Base-by-base conservation (phyloP, 768 basidiomycete species). In the Hericium erinaceus region DNA sequence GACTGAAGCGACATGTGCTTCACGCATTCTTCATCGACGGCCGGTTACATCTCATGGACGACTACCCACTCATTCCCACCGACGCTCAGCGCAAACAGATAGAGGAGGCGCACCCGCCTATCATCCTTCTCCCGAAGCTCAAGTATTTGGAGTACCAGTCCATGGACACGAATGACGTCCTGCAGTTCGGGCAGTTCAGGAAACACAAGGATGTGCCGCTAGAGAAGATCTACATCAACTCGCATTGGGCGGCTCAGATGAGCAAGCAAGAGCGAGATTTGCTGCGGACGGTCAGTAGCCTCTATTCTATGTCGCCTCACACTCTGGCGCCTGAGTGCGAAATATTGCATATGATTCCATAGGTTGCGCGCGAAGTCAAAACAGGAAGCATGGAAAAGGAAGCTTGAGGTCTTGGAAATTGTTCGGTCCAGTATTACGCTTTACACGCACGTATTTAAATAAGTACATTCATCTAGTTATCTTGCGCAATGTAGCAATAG, bases 1-100 rank as follows among this genome's bases (percentile, higher is more conserved):
- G 2, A 26, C 56, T 57, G 52, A 33, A 24, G 16, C 2, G 54
- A 48, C 52, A 54, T 52, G 3, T 63, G 49, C 38, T 58, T 10
- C 11, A 18, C 15, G 28, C 18, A 2, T 55, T 63, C 37, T 11
- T 39, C 26, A 15, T 48, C 10, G 60, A 63, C 24, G 57, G 51
- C 39, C 62, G 62, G 50, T 55, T 61, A n/a, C 37, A 54, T 39
- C 18, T 40, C 10, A 40, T 16, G 12, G 44, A 60, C 15, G 59
- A 61, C 41, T 24, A 53, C n/a, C 60, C 60, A 56, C 57, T 56
- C 24, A 28, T 1, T 16, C 55, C 28, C 26, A 54, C 51, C 13
- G 38, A 39, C 18, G 48, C 54, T 9, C 49, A 61, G 33, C 39
- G 6, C 4, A 26, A 33, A 3, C 26, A 48, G 33, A 57, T 60